phyloP scores from a whole-genome alignment of 306 rosid genomes.

The Cucurbita moschata region DNA sequence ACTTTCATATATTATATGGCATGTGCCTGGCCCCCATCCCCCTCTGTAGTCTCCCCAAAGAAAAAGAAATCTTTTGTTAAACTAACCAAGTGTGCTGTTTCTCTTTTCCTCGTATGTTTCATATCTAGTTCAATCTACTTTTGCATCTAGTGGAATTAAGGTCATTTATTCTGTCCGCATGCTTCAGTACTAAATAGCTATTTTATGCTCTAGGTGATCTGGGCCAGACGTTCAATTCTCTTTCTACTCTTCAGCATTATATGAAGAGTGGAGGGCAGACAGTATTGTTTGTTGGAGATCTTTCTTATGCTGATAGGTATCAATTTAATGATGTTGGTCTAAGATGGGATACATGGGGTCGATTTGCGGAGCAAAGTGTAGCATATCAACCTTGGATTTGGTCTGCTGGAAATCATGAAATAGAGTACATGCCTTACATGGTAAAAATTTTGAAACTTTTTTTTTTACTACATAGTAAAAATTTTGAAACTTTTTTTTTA shows the following conservation, averaged over 20 bases:
- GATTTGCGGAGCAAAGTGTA: conserved; percentile 55
- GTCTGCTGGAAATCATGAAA: conserved; percentile 85
- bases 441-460: conserved; percentile 18
- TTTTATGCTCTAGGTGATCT: conserved; percentile 58
- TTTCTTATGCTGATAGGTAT: conserved; percentile 89
- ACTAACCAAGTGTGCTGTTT: background rate
- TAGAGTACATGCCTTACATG: conserved; percentile 80
- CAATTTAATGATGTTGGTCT: conserved; percentile 58
- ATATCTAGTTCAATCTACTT: background rate
- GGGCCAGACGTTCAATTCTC: conserved; percentile 95
- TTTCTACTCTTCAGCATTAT: conserved; percentile 83
- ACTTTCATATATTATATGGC: background rate
- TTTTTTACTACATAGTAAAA: conserved; percentile 50
- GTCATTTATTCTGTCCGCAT: background rate
- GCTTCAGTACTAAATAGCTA: conserved; percentile 10
- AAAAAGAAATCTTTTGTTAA: background rate
- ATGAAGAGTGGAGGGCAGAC: conserved; percentile 71
- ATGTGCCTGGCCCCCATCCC: background rate
- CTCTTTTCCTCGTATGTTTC: background rate
- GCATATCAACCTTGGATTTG: conserved; percentile 96
- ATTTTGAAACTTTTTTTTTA: background rate
- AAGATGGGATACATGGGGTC: conserved; percentile 95
- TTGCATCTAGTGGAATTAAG: background rate
- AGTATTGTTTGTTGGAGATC: conserved; percentile 82
- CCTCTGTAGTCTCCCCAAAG: background rate